Evolutionary conservation across 2,329 filamentous ascomycete species (phyloP), one percentile per base, ranked within the genome.

Genomic region (Geosmithia flava): DNA sequence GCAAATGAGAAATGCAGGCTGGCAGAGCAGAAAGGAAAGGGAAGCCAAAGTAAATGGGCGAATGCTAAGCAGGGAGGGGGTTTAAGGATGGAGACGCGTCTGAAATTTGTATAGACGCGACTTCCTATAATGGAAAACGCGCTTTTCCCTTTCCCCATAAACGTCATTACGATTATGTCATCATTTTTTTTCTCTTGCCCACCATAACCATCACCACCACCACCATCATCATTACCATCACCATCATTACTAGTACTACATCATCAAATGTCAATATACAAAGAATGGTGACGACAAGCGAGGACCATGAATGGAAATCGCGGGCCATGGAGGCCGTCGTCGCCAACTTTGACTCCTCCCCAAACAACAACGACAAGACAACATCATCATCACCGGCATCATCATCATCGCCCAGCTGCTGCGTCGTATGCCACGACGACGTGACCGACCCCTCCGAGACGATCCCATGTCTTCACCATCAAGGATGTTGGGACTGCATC

Each of bases 401-500:
- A 11, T 7, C 29, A 11, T 3, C 33, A 37, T 11, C 33, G 13
- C 10, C 10, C 11, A 16, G 33, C 27, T 27, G 30, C 44, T 96
- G 90, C 63, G 87, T 94, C 53, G 93, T 97, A 63, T 97, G 90
- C 63, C 80, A 42, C 11, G 85, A 91, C 49, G 59, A 68, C 47
- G 72, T 95, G 58, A 78, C 80, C 10, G 86, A 93, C 56, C 68
- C 78, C 47, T 88, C 85, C 53, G 71, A 83, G 46, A 78, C 86
- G 7, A 68, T 75, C 19, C 89, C 90, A 7, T 97, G 90, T 69
- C 75, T 78, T 42, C 90, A 97, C 68, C 67, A 71, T 49, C 80
- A 81, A 55, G 95, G 94, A 61, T 89, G 96, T 69, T 94, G 89
- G 59, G 63, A 87, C 13, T 97, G 90, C 62, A 75, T 95, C 6